These are phyloP conservation scores for Fonsecaea multimorphosa DNA, from an alignment of 2,329 filamentous ascomycete species.

Conservation along the genomic window DNA sequence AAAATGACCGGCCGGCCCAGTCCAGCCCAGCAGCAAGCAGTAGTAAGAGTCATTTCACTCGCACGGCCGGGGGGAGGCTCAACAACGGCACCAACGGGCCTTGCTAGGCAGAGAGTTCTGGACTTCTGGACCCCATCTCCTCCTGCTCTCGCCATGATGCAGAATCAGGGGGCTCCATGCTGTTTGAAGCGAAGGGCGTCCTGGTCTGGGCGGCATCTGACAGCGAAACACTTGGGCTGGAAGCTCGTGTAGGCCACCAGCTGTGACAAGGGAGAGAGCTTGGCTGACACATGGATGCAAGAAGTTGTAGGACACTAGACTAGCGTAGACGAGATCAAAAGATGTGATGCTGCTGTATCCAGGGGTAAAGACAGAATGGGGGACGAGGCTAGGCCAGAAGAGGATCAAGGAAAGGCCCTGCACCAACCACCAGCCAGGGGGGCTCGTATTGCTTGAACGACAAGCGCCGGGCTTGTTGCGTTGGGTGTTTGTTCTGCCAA, in stretches of 20 bases:
- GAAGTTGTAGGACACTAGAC: not conserved
- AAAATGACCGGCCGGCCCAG: not conserved
- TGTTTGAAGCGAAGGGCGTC: not conserved
- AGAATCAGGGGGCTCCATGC: not conserved
- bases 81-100: not conserved
- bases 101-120: not conserved
- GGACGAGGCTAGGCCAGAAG: not conserved
- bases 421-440: not conserved
- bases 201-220: not conserved
- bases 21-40: not conserved
- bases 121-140: not conserved
- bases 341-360: not conserved
- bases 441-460: not conserved
- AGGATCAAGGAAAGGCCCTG: not conserved
- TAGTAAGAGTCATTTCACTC: not conserved
- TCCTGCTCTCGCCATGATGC: not conserved
- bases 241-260: not conserved
- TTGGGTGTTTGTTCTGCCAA: not conserved
- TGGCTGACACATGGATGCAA: not conserved
- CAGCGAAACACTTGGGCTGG: not conserved
- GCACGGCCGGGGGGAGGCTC: not conserved
- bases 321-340: not conserved
- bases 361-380: not conserved
- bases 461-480: not conserved
- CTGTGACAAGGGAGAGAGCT: not conserved